Evolutionary conservation across 2,329 filamentous ascomycete genomes (phyloP), one percentile per base, ranked within the genome.

Genomic region (Periglandula ipomoeae): DNA sequence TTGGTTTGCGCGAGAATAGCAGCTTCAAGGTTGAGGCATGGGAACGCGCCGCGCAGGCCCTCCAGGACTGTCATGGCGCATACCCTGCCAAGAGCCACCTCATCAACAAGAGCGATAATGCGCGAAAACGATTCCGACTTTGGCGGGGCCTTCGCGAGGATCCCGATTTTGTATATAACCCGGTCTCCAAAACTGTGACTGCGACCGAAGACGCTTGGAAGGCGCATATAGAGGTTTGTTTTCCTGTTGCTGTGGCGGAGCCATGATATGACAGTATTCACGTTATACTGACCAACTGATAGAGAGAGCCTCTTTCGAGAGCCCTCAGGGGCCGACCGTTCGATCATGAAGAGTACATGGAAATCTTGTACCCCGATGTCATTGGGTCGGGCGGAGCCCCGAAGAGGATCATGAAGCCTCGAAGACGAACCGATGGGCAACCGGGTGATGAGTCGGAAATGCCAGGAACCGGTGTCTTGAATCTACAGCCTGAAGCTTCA

Each of bases 91-190:
- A 81, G 64, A 74, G 71, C 56, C 78, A 81, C 48, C 72, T 81
- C 32, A 79, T 81, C 62, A 81, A 81, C 67, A 81, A 81, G 65
- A 78, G 75, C 54, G 78, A 81, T 63, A 81, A 81, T 61, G 78
- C 78, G 51, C 71, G 78, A 45, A 81, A 81, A 62, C 76, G 78
- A 57, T 81, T 81, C 52, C 74, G 78, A n/a, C 65, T 81, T 46
- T 81, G 78, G 78, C 66, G 78, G 17, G 76, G 77, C 20, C 61
- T 81, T 55, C 67, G 77, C 22, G 78, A 81, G 58, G 71, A 81
- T 50, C 72, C 74, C 2, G 74, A 77, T 11, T 81, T 81, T 50
- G 59, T 70, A 3, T 81, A 81, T 56, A 76, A 78, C 52, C 64
- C 70, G 5, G 60, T 63, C 22, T 70, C 71, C 9, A 68, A 67